Percentiles rank a stretch among this genome's conserved stretches.
Evolutionary conservation across 768 basidiomycete genomes (phyloP).

Genomic region (Paxillus involutus): DNA sequence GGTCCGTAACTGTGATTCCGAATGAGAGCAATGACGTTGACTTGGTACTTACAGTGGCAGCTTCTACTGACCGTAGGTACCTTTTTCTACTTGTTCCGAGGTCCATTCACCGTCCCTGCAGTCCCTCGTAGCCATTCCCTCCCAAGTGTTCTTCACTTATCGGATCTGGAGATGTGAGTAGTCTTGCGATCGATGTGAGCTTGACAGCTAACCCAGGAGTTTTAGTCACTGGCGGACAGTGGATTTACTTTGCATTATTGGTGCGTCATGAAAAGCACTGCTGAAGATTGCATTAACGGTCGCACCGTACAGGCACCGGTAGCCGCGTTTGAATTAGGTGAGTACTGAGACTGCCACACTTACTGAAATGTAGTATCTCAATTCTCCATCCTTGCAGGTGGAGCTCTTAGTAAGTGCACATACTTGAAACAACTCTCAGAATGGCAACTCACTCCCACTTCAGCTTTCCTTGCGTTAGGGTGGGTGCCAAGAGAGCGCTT

Average conservation of each 20-base stretch:
- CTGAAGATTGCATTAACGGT: background rate
- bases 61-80: too few relatives aligned
- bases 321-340: constrained; percentile 5
- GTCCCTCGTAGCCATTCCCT: too few relatives aligned
- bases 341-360: background rate
- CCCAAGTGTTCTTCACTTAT: too few relatives aligned
- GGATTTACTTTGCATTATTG: constrained; percentile 7
- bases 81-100: too few relatives aligned
- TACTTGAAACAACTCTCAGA: fast-evolving
- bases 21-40: background rate
- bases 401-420: constrained; percentile 1
- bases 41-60: too few relatives aligned
- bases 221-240: background rate
- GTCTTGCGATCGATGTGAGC: too few relatives aligned
- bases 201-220: too few relatives aligned
- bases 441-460: background rate
- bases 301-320: background rate
- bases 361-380: background rate
- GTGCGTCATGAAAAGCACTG: background rate
- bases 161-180: too few relatives aligned
- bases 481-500: background rate
- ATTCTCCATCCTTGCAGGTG: background rate
- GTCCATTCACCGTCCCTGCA: too few relatives aligned
- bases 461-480: constrained; percentile 6
- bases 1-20: background rate